A percentile compares a stretch with the other conserved stretches of the same genome.
phyloP scores from a whole-genome alignment of 1,284 basidiomycete genomes.

The Gomphus sp. region DNA sequence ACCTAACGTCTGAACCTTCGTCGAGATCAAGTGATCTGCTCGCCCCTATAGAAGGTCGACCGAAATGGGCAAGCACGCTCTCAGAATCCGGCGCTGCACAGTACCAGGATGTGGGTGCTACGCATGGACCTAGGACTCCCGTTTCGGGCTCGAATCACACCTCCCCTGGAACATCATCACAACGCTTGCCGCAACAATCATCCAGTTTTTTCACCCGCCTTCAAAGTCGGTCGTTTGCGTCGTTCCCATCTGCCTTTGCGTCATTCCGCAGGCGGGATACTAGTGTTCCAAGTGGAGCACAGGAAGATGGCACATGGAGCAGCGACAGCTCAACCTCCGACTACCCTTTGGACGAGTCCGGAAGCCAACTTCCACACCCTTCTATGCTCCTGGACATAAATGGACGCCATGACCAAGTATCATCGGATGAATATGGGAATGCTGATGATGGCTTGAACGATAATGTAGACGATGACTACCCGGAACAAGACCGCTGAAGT shows the following conservation, averaged over 20 bases:
- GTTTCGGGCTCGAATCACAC: constrained; percentile 8
- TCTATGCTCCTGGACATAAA: not conserved
- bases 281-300: constrained; percentile 16
- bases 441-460: not conserved
- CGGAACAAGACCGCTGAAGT: not conserved
- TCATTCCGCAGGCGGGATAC: constrained; percentile 13
- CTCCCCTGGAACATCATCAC: constrained; percentile 17
- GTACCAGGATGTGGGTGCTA: constrained; percentile 12
- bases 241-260: constrained; percentile 36
- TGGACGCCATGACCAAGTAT: not conserved
- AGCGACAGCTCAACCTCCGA: constrained; percentile 51
- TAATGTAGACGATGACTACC: not conserved
- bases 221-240: constrained; percentile 41
- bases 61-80: constrained; percentile 38
- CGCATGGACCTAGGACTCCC: constrained; percentile 12
- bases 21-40: constrained; percentile 25
- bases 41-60: constrained; percentile 31
- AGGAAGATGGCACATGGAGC: constrained; percentile 37
- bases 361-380: not conserved
- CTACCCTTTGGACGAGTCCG: constrained; percentile 8
- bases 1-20: constrained; percentile 15
- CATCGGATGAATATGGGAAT: not conserved
- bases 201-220: constrained; percentile 35
- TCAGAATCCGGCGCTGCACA: constrained; percentile 19
- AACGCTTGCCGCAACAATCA: not conserved